These are phyloP conservation scores for Brasenia schreberi DNA, from an alignment of 164 flowering plant genomes.

Conservation along the genomic window DNA sequence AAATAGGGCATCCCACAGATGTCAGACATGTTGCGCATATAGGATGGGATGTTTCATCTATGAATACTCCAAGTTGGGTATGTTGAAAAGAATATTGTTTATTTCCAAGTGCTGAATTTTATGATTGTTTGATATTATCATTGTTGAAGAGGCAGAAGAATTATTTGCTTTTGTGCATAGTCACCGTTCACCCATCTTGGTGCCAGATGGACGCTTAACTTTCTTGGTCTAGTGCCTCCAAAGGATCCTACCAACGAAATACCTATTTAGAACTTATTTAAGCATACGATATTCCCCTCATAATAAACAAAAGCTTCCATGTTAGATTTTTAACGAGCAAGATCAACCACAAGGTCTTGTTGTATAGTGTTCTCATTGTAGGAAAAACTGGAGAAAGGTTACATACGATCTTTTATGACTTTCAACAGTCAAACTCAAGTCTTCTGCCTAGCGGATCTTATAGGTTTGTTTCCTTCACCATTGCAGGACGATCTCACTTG, in stretches of 20 bases:
- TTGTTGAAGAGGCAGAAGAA: neutral
- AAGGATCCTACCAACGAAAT: neutral
- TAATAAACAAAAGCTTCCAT: too few species aligned
- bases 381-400: too few species aligned
- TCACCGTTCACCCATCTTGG: neutral
- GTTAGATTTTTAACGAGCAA: too few species aligned
- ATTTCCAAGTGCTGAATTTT: neutral
- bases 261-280: neutral
- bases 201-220: neutral
- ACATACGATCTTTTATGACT: too few species aligned
- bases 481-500: too few species aligned
- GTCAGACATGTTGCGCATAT: slow-evolving; percentile 74
- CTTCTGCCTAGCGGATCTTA: too few species aligned
- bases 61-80: slow-evolving; percentile 54
- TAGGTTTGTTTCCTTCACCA: too few species aligned
- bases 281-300: neutral
- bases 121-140: neutral
- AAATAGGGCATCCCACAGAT: slow-evolving; percentile 74
- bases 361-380: too few species aligned
- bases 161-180: too few species aligned
- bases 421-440: too few species aligned
- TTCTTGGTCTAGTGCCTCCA: neutral
- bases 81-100: neutral
- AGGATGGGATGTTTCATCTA: slow-evolving; percentile 48
- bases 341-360: too few species aligned